These are phyloP conservation scores for Allantophomopsis lycopodina DNA, from an alignment of 2,329 filamentous ascomycete genomes.

Conservation along the genomic window DNA sequence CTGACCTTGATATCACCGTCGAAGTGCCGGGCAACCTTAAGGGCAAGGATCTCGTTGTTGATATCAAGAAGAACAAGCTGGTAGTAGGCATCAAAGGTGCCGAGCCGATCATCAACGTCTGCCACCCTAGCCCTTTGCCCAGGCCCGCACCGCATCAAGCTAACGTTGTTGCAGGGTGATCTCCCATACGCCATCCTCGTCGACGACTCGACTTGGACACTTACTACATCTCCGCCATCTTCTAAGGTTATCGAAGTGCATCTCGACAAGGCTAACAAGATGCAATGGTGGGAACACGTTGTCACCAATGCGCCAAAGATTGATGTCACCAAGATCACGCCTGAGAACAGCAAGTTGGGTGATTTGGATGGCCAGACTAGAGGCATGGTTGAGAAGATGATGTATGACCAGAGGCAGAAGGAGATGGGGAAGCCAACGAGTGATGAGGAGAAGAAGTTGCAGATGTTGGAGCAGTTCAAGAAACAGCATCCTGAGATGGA, in stretches of 20 bases:
- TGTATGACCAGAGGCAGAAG: conserved; percentile 98
- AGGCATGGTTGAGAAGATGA: conserved; percentile 99
- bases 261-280: conserved; percentile 91
- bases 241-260: conserved; percentile 72
- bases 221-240: conserved; percentile 46
- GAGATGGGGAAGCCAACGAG: conserved; percentile 78
- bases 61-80: conserved; percentile 67
- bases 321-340: conserved; percentile 88
- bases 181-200: conserved; percentile 66
- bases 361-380: conserved; percentile 92
- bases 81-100: conserved; percentile 80
- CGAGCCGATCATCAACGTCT: conserved; percentile 67
- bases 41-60: conserved; percentile 69
- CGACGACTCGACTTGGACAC: conserved; percentile 92
- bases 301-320: conserved; percentile 78
- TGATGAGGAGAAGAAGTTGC: conserved; percentile 90
- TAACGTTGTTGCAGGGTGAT: conserved; percentile 46
- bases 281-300: conserved; percentile 97
- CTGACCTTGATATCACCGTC: conserved; percentile 70
- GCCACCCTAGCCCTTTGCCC: conserved; percentile 6
- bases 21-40: conserved; percentile 72
- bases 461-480: conserved; percentile 90
- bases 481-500: conserved; percentile 61
- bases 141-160: neutral
- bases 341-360: conserved; percentile 80